Percentiles rank a stretch among this genome's conserved stretches.
phyloP scores from a whole-genome alignment of 768 basidiomycete species.

The Baorangia bicolor region DNA sequence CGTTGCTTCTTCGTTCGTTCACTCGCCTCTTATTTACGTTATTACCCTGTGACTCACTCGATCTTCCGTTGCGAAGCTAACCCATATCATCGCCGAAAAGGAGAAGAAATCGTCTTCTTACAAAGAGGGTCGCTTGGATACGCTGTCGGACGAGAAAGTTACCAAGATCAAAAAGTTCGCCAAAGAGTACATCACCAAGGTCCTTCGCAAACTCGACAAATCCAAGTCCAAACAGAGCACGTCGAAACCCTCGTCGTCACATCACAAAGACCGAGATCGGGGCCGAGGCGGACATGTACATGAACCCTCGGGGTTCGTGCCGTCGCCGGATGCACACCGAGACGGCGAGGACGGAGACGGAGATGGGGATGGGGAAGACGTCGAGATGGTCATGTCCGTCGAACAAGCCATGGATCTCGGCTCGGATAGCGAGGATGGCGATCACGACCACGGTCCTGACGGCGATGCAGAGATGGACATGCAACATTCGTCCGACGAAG shows the following conservation, averaged over 20 bases:
- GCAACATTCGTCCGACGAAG: constrained; percentile 31
- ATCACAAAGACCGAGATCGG: constrained; percentile 8
- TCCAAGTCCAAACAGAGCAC: constrained; percentile 24
- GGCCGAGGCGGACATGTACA: background rate
- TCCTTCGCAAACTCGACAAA: constrained; percentile 65
- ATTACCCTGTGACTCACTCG: background rate
- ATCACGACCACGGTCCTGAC: constrained; percentile 8
- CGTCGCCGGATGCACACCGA: constrained; percentile 10
- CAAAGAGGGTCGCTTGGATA: constrained; percentile 67
- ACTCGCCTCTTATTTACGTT: constrained; percentile 1
- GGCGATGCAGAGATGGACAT: constrained; percentile 21
- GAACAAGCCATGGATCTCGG: constrained; percentile 48
- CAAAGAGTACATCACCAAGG: constrained; percentile 86
- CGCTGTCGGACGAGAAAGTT: constrained; percentile 83
- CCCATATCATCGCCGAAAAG: constrained; percentile 84
- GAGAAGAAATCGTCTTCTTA: constrained; percentile 90
- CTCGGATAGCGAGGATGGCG: constrained; percentile 34
- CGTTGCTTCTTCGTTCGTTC: constrained; percentile 18
- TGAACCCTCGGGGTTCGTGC: constrained; percentile 13
- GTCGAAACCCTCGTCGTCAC: constrained; percentile 19
- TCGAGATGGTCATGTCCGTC: constrained; percentile 38
- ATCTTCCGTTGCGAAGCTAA: constrained; percentile 53
- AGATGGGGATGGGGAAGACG: constrained; percentile 25
- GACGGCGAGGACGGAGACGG: constrained; percentile 2
- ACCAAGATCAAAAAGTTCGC: constrained; percentile 90